These are phyloP conservation scores for Brassica balearica DNA, from an alignment of 441 rosid species.

Conservation along the genomic window DNA sequence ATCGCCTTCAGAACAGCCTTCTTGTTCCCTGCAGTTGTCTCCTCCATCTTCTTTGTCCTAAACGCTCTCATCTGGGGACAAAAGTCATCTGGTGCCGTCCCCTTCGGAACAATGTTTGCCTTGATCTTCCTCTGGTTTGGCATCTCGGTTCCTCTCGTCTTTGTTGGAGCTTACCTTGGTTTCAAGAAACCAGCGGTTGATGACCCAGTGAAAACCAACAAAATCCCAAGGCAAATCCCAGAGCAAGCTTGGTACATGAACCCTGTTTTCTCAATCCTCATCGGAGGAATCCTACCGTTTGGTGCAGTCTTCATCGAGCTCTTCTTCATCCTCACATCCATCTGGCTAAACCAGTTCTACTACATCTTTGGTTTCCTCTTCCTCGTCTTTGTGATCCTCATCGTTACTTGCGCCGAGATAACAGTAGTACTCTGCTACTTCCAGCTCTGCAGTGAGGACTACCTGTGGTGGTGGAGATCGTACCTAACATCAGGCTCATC, in stretches of 20 bases:
- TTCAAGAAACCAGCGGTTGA: constrained; percentile 66
- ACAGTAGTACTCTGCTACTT: constrained; percentile 72
- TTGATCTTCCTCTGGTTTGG: constrained; percentile 71
- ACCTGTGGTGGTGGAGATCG: constrained; percentile 81
- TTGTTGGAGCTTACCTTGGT: constrained; percentile 61
- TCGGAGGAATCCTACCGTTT: constrained; percentile 69
- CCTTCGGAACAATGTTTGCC: constrained; percentile 78
- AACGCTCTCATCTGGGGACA: constrained; percentile 75
- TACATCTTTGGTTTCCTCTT: constrained; percentile 75
- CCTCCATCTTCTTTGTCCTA: constrained; percentile 62
- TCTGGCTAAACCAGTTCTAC: constrained; percentile 75
- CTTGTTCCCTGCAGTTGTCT: constrained; percentile 66
- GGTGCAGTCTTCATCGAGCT: constrained; percentile 74
- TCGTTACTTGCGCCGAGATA: constrained; percentile 66
- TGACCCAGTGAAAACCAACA: constrained; percentile 73
- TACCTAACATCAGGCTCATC: constrained; percentile 76
- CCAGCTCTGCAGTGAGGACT: constrained; percentile 76
- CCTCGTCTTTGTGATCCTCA: constrained; percentile 62
- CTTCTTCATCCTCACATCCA: constrained; percentile 73
- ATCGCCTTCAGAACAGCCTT: constrained; percentile 66
- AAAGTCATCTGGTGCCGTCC: constrained; percentile 73
- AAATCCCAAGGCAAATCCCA: constrained; percentile 75
- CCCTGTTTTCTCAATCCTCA: constrained; percentile 62
- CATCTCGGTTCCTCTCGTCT: constrained; percentile 69
- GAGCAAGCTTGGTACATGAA: constrained; percentile 83